These are phyloP conservation scores for Pichiaceae sp. DNA, from an alignment of 1,139 yeast genomes.

Conservation along the genomic window DNA sequence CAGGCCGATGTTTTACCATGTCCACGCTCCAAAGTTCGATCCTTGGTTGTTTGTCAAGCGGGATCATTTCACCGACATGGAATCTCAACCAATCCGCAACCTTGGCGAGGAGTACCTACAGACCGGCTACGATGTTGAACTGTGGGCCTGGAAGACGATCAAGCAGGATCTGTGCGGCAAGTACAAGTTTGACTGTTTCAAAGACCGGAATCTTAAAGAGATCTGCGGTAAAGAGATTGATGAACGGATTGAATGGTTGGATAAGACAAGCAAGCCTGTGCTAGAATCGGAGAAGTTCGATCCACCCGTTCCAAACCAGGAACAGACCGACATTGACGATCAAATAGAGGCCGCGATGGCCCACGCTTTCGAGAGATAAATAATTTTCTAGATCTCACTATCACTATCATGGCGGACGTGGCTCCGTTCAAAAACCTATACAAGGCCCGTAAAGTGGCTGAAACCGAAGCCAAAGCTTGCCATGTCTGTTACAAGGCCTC, in stretches of 20 bases:
- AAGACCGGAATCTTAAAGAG: slow-evolving; percentile 8
- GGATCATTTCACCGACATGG: slow-evolving; percentile 10
- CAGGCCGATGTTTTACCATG: slow-evolving; percentile 29
- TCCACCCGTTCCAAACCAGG: background rate
- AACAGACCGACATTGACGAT: slow-evolving; percentile 7
- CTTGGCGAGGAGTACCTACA: slow-evolving; percentile 13
- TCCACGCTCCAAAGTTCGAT: slow-evolving; percentile 31
- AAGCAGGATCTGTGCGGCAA: slow-evolving; percentile 12
- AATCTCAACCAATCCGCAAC: slow-evolving; percentile 11
- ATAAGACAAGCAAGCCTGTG: slow-evolving; percentile 11
- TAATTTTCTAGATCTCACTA: background rate
- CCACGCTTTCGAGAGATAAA: background rate
- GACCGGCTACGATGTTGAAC: slow-evolving; percentile 15
- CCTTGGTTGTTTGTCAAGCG: slow-evolving; percentile 17
- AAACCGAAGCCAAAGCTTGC: slow-evolving; percentile 35
- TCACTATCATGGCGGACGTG: background rate
- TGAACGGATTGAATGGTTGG: slow-evolving; percentile 17
- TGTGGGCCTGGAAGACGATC: slow-evolving; percentile 16
- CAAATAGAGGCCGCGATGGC: slow-evolving; percentile 5
- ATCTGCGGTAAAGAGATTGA: slow-evolving; percentile 14
- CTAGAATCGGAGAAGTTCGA: background rate
- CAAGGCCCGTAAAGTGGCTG: slow-evolving; percentile 32
- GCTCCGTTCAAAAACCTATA: slow-evolving; percentile 39
- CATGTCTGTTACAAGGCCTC: slow-evolving; percentile 41
- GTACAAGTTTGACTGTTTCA: slow-evolving; percentile 11